These are phyloP conservation scores for Trichaptum fuscoviolaceum DNA, from an alignment of 768 basidiomycete species.

Conservation along the genomic window DNA sequence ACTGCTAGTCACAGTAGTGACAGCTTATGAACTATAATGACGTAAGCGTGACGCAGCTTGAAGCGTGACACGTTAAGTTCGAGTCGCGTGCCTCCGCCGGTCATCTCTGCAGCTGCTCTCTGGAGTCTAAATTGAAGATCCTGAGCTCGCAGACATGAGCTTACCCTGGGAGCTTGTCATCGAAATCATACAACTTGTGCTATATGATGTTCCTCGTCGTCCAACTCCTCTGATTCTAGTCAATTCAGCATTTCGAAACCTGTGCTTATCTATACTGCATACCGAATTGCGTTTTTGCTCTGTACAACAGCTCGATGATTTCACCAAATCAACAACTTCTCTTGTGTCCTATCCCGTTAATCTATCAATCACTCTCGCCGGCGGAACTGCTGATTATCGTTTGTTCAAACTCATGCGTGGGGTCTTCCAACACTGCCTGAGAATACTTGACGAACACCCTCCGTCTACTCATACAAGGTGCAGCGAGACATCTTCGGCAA, in stretches of 20 bases:
- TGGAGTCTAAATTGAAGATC: no score
- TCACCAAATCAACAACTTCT: constrained; percentile 13
- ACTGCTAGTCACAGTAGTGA: no score
- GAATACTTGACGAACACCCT: background rate
- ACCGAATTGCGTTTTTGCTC: constrained; percentile 19
- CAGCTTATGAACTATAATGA: no score
- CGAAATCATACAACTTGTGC: background rate
- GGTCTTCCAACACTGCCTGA: constrained; percentile 22
- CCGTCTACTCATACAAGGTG: background rate
- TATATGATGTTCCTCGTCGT: background rate
- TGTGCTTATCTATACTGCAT: constrained; percentile 16
- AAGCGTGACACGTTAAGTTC: no score
- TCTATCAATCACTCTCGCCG: constrained; percentile 24
- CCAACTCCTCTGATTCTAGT: background rate
- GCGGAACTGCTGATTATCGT: constrained; percentile 23
- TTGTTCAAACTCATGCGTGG: constrained; percentile 23
- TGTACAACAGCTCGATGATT: constrained; percentile 20
- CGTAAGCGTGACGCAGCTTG: no score
- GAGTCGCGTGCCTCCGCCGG: no score
- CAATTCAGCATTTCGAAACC: background rate
- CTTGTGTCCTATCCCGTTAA: constrained; percentile 22
- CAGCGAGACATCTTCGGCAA: background rate
- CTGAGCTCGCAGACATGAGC: background rate
- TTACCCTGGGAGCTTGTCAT: background rate
- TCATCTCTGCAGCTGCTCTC: no score